A percentile compares a stretch with the other conserved stretches of the same genome.
Conservation (phyloP, 75 land plant genomes). For the Picea sitchensis region DNA sequence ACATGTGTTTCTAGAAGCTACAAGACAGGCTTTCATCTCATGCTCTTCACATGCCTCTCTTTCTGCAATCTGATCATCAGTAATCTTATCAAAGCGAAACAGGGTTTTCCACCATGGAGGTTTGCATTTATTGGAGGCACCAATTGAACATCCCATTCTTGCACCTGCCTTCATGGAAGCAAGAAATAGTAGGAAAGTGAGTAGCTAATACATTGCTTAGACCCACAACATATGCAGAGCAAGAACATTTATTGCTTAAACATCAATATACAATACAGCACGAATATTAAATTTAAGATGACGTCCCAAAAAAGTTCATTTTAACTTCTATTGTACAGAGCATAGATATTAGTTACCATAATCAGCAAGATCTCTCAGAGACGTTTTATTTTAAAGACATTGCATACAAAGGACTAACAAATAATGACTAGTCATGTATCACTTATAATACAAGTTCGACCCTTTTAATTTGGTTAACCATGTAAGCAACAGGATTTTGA, state of each 20-base stretch:
- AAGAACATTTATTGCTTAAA: not conserved
- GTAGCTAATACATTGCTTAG: not conserved
- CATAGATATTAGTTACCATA: not conserved
- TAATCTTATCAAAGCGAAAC: slow-evolving; percentile 15
- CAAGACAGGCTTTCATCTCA: slow-evolving; percentile 67
- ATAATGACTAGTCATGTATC: too few species aligned
- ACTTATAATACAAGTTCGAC: not conserved
- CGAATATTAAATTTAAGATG: not conserved
- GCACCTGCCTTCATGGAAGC: slow-evolving; percentile 46
- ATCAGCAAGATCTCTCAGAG: not conserved
- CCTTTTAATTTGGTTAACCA: not conserved
- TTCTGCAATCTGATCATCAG: slow-evolving; percentile 22
- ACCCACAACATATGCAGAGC: not conserved
- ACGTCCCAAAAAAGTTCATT: not conserved
- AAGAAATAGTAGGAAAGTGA: slow-evolving; percentile 2
- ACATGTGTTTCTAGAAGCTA: slow-evolving; percentile 47
- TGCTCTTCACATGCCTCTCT: slow-evolving; percentile 70
- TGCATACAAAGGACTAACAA: not conserved
- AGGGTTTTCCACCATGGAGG: slow-evolving; percentile 73
- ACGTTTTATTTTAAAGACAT: not conserved
- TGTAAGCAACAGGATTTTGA: not conserved
- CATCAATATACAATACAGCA: not conserved
- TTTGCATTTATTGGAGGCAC: slow-evolving; percentile 64
- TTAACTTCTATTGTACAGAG: not conserved
- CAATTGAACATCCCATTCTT: slow-evolving; percentile 66